Conservation (phyloP, 306 rosid species). For the Lablab purpureus region DNA sequence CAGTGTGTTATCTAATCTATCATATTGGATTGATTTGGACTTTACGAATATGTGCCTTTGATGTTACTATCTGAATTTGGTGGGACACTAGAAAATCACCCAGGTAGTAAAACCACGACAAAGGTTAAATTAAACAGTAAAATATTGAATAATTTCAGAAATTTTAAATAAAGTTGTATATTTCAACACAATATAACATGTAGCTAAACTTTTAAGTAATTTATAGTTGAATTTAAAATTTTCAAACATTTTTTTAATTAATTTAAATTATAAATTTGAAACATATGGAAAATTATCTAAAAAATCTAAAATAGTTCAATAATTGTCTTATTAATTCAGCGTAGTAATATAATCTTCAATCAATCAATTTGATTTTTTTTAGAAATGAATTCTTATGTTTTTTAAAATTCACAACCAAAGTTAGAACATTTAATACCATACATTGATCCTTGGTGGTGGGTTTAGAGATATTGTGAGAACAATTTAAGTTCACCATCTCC, state of each 20-base stretch:
- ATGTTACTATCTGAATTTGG: neutral
- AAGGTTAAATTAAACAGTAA: neutral
- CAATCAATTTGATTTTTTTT: neutral
- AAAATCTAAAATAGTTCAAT: neutral
- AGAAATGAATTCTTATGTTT: neutral
- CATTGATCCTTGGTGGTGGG: no score
- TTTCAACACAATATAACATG: neutral
- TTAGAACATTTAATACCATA: neutral
- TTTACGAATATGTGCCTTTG: neutral
- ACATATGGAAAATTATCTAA: neutral
- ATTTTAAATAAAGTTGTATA: neutral
- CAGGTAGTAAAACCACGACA: neutral
- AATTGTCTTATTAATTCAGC: neutral
- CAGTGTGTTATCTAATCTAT: neutral
- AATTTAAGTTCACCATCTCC: no score
- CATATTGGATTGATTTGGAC: slow-evolving; percentile 24
- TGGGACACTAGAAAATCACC: neutral
- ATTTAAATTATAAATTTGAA: neutral
- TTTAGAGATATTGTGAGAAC: no score
- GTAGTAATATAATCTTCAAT: neutral
- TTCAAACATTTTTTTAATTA: neutral
- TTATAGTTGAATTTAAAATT: neutral
- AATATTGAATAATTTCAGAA: neutral
- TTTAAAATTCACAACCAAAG: neutral
- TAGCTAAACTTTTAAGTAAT: neutral